Base-by-base conservation (phyloP, 768 basidiomycete genomes). In the Phaeotremella skinneri region DNA sequence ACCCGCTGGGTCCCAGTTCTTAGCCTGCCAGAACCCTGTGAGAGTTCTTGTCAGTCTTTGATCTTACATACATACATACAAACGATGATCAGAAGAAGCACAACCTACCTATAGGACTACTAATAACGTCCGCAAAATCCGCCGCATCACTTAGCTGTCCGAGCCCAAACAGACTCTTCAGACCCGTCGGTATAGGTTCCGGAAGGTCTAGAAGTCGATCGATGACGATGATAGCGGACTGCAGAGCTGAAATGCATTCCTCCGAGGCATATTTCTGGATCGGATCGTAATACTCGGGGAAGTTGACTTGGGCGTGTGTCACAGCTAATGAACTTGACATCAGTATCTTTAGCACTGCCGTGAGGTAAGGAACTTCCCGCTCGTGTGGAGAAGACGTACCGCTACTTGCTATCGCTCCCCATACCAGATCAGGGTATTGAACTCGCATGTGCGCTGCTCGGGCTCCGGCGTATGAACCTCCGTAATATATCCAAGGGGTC, bases 391-490 rank as follows among this genome's bases (percentile, higher is more conserved):
- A 48, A 20, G 21, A 50, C 64, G 49, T 27, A 71, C 88, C 91
- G 58, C 88, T 90, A 16, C 87, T 89, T 1, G 91, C 90, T 56
- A 96, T 91, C 1, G 89, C 86, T 21, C 91, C 92, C 75, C 82
- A 91, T 3, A 90, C 87, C n/a, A 93, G 80, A 30, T 91, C 85
- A 0, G 91, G 91, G 69, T 91, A 92, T 25, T 92, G 81, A 30
- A 90, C 79, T 55, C 83, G 85, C 87, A 94, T 91, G 69, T 94
- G 90, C 0, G 93, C 93, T 0, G 91, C 87, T 13, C 92, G 85
- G 6, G 92, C 93, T 59, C 93, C 93, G 9, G 91, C 91, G 66
- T 94, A 94, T 0, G 89, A 91, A 6, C 90, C 92, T 14, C 94
- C 94, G 68, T 94, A 94, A 74, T 94, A 75, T 39, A 79, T 64